Base-by-base conservation (phyloP, 495 filamentous ascomycete species). In the Podospora pseudocomata region DNA sequence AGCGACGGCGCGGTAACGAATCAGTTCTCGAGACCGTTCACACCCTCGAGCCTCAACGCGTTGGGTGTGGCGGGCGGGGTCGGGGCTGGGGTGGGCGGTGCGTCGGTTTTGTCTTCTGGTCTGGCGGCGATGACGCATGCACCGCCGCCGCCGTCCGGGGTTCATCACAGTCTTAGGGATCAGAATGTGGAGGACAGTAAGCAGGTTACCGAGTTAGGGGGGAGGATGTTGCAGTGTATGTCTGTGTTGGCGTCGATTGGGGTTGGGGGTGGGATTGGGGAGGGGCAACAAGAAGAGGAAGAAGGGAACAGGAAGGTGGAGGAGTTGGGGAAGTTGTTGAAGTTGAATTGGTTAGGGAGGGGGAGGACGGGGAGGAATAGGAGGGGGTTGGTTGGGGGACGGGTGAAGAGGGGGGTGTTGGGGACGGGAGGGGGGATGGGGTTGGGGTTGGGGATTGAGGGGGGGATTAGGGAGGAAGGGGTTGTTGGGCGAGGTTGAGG, bases 181-280 rank as follows among this genome's bases (percentile, higher is more conserved):
- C 81, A 83, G 66, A 86, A 83, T 61, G 80, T 86, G 15, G 84
- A 88, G 69, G 91, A 93, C 72, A 88, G 87, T n/a, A 91, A 93
- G 27, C 89, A 94, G 67, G 86, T 97, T 28, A 97, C 95, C 16
- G 93, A 97, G 68, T 96, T 92, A 65, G 94, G 97, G 9, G 95
- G 92, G 1, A 85, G 96, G 66, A 96, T 99, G 93, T 85, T 99
- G 68, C 95, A 99, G 79, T 99, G 96, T 75, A 89, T 99, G 77
- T 91, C 89, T 72, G 94, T 99, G 11, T 82, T 98, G 1, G 90
- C 91, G 11, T 89, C 89, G 70, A 86, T 96, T 15, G 83, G 32
- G 11, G 28, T 55, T 18, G 28, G 53, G 11, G 56, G 30, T 5
- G 55, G 20, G 15, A 30, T 53, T 18, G 44, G 13, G 0, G 15